A percentile compares a stretch with the other conserved stretches of the same genome.
phyloP scores from a whole-genome alignment of 768 basidiomycete genomes.

The Leccinum sublutescens region DNA sequence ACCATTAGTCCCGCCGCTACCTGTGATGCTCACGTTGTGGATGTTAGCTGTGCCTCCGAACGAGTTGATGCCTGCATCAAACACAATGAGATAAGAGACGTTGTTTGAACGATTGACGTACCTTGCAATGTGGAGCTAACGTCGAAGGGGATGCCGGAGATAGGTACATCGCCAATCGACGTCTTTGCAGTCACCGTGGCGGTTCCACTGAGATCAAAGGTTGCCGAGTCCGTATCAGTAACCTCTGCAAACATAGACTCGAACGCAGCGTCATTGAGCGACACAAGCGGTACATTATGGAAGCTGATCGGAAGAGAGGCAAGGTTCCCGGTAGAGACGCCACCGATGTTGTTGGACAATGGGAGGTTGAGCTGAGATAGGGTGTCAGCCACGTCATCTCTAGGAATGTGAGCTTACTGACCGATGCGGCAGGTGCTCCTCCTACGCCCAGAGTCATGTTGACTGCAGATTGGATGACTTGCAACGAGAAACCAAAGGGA shows the following conservation, averaged over 20 bases:
- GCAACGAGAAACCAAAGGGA: slow-evolving; percentile 74
- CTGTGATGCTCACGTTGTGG: slow-evolving; percentile 56
- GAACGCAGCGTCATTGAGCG: slow-evolving; percentile 56
- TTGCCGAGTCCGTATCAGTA: slow-evolving; percentile 45
- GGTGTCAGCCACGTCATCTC: not conserved
- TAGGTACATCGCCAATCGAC: slow-evolving; percentile 62
- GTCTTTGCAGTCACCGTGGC: slow-evolving; percentile 61
- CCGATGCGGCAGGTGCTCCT: slow-evolving; percentile 53
- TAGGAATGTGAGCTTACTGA: slow-evolving; percentile 26
- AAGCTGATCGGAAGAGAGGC: slow-evolving; percentile 59
- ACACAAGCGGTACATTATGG: slow-evolving; percentile 51
- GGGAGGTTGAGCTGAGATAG: slow-evolving; percentile 50
- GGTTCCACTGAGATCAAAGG: slow-evolving; percentile 52
- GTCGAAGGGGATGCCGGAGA: slow-evolving; percentile 60
- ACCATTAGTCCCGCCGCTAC: slow-evolving; percentile 64
- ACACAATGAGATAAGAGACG: not conserved
- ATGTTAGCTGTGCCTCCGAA: slow-evolving; percentile 55
- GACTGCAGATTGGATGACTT: slow-evolving; percentile 56
- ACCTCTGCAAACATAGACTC: slow-evolving; percentile 56
- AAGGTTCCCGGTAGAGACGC: slow-evolving; percentile 69
- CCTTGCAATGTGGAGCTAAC: slow-evolving; percentile 58
- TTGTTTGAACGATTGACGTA: slow-evolving; percentile 16
- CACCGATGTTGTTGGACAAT: slow-evolving; percentile 46
- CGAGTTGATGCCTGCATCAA: slow-evolving; percentile 49
- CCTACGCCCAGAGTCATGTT: slow-evolving; percentile 49